Conservation (phyloP, 495 filamentous ascomycete species). For the Xylaria cubensis region DNA sequence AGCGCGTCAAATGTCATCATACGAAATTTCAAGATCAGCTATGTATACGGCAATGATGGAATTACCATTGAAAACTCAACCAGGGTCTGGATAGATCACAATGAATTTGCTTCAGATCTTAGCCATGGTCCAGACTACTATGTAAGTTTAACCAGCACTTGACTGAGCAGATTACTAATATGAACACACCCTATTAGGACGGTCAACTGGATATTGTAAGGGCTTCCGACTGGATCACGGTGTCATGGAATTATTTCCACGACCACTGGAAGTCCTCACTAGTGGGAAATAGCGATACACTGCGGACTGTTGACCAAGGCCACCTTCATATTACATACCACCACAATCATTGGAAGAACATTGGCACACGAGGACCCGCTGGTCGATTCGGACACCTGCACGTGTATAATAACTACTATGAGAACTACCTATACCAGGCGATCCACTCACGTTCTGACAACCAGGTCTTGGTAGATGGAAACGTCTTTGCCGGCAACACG, state of each 20-base stretch:
- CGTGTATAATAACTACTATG: slow-evolving; percentile 58
- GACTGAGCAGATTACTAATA: slow-evolving; percentile 10
- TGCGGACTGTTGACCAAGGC: slow-evolving; percentile 50
- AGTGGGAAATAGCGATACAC: slow-evolving; percentile 46
- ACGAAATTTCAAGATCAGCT: slow-evolving; percentile 28
- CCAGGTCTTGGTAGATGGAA: slow-evolving; percentile 44
- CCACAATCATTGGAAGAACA: slow-evolving; percentile 59
- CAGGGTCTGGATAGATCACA: slow-evolving; percentile 63
- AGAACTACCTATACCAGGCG: slow-evolving; percentile 52
- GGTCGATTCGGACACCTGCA: slow-evolving; percentile 60
- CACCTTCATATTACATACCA: slow-evolving; percentile 55
- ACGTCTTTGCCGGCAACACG: slow-evolving; percentile 46
- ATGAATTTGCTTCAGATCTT: slow-evolving; percentile 52
- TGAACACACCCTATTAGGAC: slow-evolving; percentile 33
- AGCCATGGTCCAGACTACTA: slow-evolving; percentile 34
- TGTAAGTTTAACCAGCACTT: slow-evolving; percentile 45
- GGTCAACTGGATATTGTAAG: slow-evolving; percentile 55
- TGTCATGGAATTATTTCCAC: slow-evolving; percentile 59
- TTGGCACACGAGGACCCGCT: slow-evolving; percentile 55
- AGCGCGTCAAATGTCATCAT: background rate
- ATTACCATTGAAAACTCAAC: slow-evolving; percentile 44
- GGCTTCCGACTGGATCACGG: slow-evolving; percentile 57
- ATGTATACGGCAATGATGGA: slow-evolving; percentile 21
- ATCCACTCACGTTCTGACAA: slow-evolving; percentile 62
- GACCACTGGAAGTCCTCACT: slow-evolving; percentile 61